Evolutionary conservation across 176 grass and related monocot genomes (phyloP).

Genomic region (Phragmites australis): DNA sequence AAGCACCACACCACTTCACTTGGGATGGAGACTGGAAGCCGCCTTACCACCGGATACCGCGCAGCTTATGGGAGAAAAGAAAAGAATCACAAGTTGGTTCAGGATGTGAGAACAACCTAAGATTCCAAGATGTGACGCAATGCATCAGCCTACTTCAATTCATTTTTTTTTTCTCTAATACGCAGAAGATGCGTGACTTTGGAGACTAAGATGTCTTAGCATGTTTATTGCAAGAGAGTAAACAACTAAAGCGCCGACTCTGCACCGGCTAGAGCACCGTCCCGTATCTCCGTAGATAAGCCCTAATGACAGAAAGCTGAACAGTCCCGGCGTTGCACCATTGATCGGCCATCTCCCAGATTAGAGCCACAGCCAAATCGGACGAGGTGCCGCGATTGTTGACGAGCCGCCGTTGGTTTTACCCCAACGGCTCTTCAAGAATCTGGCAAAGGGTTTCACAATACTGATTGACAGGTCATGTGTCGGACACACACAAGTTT

Average conservation of each 20-base stretch:
- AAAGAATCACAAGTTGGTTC: neutral
- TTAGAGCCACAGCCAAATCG: no score
- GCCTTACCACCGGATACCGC: neutral
- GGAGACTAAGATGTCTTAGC: no score
- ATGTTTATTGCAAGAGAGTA: no score
- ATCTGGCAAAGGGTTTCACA: neutral
- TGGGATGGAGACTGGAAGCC: conserved; percentile 8
- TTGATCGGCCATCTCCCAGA: no score
- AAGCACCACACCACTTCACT: neutral
- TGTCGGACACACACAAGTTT: neutral
- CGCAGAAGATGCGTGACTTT: no score
- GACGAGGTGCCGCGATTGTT: conserved; percentile 7
- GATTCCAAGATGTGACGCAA: neutral
- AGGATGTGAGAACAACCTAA: conserved; percentile 23
- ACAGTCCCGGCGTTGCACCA: no score
- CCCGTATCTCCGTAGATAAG: no score
- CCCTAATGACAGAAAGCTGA: no score
- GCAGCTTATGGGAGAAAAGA: neutral
- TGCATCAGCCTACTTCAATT: neutral
- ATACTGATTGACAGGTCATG: neutral
- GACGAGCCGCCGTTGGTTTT: conserved; percentile 12
- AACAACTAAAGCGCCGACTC: no score
- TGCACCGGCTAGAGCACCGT: no score
- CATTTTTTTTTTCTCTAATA: neutral
- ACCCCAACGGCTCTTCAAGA: conserved; percentile 11